phyloP scores from a whole-genome alignment of 2,329 filamentous ascomycete species.

The Pseudogymnoascus sp. region DNA sequence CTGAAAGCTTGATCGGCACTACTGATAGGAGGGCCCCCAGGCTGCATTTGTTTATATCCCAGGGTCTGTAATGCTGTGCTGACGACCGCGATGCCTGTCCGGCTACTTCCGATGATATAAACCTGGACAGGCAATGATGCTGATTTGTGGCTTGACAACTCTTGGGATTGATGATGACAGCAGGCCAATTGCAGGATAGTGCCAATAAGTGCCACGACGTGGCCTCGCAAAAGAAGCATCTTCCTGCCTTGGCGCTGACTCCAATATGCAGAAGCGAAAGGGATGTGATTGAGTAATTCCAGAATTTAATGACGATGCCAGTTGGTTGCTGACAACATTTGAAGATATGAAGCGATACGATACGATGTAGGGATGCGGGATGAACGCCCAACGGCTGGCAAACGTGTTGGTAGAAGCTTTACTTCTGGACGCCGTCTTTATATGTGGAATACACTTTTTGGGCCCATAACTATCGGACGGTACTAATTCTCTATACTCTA shows the following conservation, averaged over 20 bases:
- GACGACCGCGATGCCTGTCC: background rate
- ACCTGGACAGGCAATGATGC: background rate
- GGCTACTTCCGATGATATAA: background rate
- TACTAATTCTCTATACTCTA: background rate
- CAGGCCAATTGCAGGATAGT: background rate
- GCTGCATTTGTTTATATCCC: background rate
- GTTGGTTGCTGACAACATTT: background rate
- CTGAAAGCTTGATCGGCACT: background rate
- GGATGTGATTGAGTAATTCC: too few relatives aligned
- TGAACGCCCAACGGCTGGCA: background rate
- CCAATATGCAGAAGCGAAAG: background rate
- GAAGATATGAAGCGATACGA: background rate
- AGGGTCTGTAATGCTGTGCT: background rate
- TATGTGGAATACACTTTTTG: background rate
- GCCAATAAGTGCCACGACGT: background rate
- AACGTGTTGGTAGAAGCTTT: background rate
- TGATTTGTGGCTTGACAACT: background rate
- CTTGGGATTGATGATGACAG: background rate
- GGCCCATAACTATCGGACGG: background rate
- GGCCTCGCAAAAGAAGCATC: background rate
- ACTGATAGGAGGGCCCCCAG: background rate
- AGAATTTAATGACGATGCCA: background rate
- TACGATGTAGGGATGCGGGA: too few relatives aligned
- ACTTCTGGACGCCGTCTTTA: background rate
- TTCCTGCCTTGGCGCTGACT: background rate